Base-by-base conservation (phyloP, 2,329 filamentous ascomycete species). In the Fusarium tuaranense region DNA sequence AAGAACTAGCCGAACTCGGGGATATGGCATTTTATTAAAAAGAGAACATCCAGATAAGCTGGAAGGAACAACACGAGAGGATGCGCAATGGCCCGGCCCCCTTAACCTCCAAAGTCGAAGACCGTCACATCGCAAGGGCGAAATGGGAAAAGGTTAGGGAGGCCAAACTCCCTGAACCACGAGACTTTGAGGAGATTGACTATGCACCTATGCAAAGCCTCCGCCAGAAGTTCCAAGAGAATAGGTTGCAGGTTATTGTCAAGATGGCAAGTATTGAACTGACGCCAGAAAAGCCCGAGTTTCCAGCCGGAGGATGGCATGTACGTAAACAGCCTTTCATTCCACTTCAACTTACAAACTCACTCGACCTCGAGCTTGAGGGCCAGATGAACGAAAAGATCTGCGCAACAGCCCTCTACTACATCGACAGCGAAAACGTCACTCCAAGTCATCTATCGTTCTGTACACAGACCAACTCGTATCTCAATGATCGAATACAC, bases 221-320 rank as follows among this genome's bases (percentile, higher is more conserved):
- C 2, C 39, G 25, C 1, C n/a, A 53, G 6, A 63, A n/a, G 25
- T 69, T 67, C n/a, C 36, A 25, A 14, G 27, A 63, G 1, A 4
- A 46, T 7, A 34, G 48, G 0, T 8, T 68, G 18, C 34, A 68
- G 27, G 46, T 68, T 18, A 53, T 63, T 4, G 32, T 63, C 14
- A 68, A 69, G 20, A 69, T 69, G 58, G 64, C 39, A 3, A 69
- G 64, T 14, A 69, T 68, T 22, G 58, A 68, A 9, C 20, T 68
- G 0, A 68, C 39, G 0, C 64, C 64, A 3, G 64, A 69, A 3
- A 68, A 63, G 3, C 39, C 64, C 0, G 39, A 68, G 12, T 68
- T 58, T 13, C 9, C 39, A 1, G 20, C 32, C 6, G 58, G 64
- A 7, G 38, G 46, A 22, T 63, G 48, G 39, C 32, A 68, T 20